phyloP scores from a whole-genome alignment of 2,329 filamentous ascomycete genomes.

The Sphaerulina vaccinii region DNA sequence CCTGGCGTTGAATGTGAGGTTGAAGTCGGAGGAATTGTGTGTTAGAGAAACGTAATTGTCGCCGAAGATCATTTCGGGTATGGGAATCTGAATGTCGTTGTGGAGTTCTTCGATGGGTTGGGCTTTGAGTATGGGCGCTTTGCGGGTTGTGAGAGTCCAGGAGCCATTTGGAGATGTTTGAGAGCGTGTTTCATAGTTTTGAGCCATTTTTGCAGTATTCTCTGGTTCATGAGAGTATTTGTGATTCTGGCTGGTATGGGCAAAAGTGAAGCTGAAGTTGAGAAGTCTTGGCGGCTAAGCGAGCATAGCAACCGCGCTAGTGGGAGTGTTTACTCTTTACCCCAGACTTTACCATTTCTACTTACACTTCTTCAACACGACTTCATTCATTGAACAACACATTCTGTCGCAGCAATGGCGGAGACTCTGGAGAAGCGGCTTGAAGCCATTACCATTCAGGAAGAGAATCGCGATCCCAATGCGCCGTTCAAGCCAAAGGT shows the following conservation, averaged over 20 bases:
- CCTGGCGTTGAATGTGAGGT: slow-evolving; percentile 75
- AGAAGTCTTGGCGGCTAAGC: slow-evolving; percentile 12
- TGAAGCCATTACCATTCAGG: slow-evolving; percentile 83
- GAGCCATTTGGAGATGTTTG: slow-evolving; percentile 31
- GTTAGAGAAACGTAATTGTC: slow-evolving; percentile 81
- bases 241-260: no score
- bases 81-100: slow-evolving; percentile 73
- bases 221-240: no score
- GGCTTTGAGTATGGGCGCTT: slow-evolving; percentile 91
- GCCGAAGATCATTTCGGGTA: slow-evolving; percentile 99
- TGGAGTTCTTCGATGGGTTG: slow-evolving; percentile 86
- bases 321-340: no score
- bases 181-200: slow-evolving; percentile 13
- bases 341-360: no score
- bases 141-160: slow-evolving; percentile 68
- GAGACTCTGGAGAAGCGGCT: slow-evolving; percentile 82
- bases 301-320: no score
- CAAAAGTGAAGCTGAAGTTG: not conserved
- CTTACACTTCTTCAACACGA: not conserved
- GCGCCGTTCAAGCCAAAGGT: slow-evolving; percentile 69
- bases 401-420: slow-evolving; percentile 26
- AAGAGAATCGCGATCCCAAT: slow-evolving; percentile 67
- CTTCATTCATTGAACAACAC: slow-evolving; percentile 23
- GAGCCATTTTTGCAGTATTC: slow-evolving; percentile 16
- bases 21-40: slow-evolving; percentile 74